A percentile compares a stretch with the other conserved stretches of the same genome.
Evolutionary conservation across 2,329 filamentous ascomycete genomes (phyloP).

Genomic region (Fusarium setosum): DNA sequence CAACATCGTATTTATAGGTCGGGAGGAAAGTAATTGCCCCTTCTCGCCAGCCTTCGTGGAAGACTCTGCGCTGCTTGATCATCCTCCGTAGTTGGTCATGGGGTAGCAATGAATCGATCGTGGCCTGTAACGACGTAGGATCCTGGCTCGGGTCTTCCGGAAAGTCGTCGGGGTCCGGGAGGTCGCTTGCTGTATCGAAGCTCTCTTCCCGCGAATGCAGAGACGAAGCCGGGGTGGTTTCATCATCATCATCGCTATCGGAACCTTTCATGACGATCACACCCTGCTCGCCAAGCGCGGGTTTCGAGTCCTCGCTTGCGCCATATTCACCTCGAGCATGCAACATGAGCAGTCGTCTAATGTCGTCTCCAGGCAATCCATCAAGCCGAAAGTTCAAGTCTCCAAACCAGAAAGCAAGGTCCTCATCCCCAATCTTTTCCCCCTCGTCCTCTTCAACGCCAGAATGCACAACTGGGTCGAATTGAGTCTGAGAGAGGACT

Average conservation of each 20-base stretch:
- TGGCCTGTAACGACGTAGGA: slow-evolving; percentile 88
- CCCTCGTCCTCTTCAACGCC: slow-evolving; percentile 74
- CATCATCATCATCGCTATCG: slow-evolving; percentile 63
- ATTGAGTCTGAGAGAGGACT: slow-evolving; percentile 80
- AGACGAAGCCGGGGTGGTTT: slow-evolving; percentile 50
- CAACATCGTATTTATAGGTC: slow-evolving; percentile 97
- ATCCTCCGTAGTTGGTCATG: slow-evolving; percentile 87
- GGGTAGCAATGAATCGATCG: slow-evolving; percentile 84
- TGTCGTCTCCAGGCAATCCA: slow-evolving; percentile 89
- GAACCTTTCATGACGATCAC: slow-evolving; percentile 60
- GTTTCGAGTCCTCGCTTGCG: slow-evolving; percentile 54
- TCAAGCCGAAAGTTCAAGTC: slow-evolving; percentile 96
- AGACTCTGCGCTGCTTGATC: slow-evolving; percentile 80
- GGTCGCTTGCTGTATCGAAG: slow-evolving; percentile 54
- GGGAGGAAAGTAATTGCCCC: slow-evolving; percentile 89
- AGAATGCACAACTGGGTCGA: slow-evolving; percentile 76
- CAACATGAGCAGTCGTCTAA: slow-evolving; percentile 83
- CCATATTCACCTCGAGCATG: slow-evolving; percentile 86
- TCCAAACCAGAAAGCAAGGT: slow-evolving; percentile 96
- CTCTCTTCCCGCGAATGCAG: slow-evolving; percentile 48
- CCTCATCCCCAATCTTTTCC: slow-evolving; percentile 85
- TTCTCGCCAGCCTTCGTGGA: slow-evolving; percentile 93
- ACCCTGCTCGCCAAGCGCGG: slow-evolving; percentile 57
- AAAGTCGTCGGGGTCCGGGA: slow-evolving; percentile 75
- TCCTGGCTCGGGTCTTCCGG: slow-evolving; percentile 77